Evolutionary conservation across 1,284 basidiomycete species (phyloP).

Genomic region (Mycosarcoma mackinlayi): DNA sequence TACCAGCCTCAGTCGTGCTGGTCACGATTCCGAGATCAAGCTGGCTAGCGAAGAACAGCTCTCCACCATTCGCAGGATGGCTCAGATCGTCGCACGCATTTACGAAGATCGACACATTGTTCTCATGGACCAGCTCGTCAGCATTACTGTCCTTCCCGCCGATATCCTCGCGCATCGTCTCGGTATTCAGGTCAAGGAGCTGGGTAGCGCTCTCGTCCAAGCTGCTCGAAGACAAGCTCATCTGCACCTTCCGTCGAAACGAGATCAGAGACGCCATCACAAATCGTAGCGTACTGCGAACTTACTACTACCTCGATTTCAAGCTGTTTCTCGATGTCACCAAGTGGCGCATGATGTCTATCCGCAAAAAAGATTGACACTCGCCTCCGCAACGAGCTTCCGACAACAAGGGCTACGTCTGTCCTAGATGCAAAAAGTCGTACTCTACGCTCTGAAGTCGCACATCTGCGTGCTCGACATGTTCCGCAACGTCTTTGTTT

Average conservation of each 20-base stretch:
- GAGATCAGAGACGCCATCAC: constrained; percentile 52
- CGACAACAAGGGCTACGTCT: constrained; percentile 94
- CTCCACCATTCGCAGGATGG: constrained; percentile 71
- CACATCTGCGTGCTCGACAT: constrained; percentile 81
- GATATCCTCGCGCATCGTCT: constrained; percentile 89
- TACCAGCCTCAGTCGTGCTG: constrained; percentile 28
- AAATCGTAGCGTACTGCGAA: constrained; percentile 43
- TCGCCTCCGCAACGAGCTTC: constrained; percentile 70
- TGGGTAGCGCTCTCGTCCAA: constrained; percentile 90
- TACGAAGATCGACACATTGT: constrained; percentile 93
- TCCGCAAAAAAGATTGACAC: constrained; percentile 86
- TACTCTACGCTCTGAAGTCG: constrained; percentile 88
- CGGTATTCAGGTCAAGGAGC: constrained; percentile 89
- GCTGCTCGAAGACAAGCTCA: constrained; percentile 82
- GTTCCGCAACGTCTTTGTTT: constrained; percentile 69
- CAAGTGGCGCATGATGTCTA: constrained; percentile 96
- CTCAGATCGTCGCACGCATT: constrained; percentile 89
- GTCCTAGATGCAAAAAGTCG: constrained; percentile 84
- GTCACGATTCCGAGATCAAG: constrained; percentile 38
- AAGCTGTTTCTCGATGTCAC: constrained; percentile 94
- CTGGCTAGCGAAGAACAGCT: constrained; percentile 60
- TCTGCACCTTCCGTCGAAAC: constrained; percentile 68
- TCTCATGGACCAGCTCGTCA: constrained; percentile 89
- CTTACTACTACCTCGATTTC: constrained; percentile 96
- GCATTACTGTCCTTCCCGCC: constrained; percentile 88